Evolutionary conservation across 2,329 filamentous ascomycete species (phyloP).

Genomic region (Stagonosporopsis tanaceti): DNA sequence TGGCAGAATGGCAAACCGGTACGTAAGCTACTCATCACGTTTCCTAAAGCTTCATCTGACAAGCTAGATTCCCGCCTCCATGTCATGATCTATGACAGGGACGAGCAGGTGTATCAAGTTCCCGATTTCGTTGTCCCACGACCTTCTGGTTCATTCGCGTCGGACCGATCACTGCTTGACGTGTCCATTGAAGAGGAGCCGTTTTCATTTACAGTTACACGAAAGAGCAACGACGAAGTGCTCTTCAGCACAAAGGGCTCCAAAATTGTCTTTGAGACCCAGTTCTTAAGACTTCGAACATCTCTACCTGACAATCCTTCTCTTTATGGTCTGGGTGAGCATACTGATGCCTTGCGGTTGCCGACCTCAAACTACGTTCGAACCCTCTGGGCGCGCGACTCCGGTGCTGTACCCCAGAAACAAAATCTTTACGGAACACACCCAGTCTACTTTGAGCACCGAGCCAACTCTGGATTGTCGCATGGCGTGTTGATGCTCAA

Average conservation of each 20-base stretch:
- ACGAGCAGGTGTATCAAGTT: slow-evolving; percentile 75
- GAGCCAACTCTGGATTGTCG: slow-evolving; percentile 53
- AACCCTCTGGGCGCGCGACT: slow-evolving; percentile 75
- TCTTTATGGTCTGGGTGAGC: slow-evolving; percentile 80
- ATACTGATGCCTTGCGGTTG: slow-evolving; percentile 73
- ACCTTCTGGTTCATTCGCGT: slow-evolving; percentile 51
- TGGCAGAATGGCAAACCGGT: slow-evolving; percentile 69
- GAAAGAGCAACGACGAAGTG: slow-evolving; percentile 63
- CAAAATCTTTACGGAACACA: slow-evolving; percentile 77
- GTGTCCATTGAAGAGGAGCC: slow-evolving; percentile 65
- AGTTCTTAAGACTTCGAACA: slow-evolving; percentile 77
- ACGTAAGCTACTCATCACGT: neutral
- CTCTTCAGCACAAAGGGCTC: slow-evolving; percentile 75
- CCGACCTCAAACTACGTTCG: slow-evolving; percentile 73
- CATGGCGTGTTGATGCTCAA: slow-evolving; percentile 48
- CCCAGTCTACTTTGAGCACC: slow-evolving; percentile 76
- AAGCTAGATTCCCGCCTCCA: slow-evolving; percentile 69
- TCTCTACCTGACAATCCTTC: slow-evolving; percentile 71
- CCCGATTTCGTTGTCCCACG: slow-evolving; percentile 74
- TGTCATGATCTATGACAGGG: slow-evolving; percentile 74
- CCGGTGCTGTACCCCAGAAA: slow-evolving; percentile 65
- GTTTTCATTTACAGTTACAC: slow-evolving; percentile 71
- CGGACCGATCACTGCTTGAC: slow-evolving; percentile 56
- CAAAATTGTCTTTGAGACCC: slow-evolving; percentile 75
- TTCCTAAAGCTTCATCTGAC: slow-evolving; percentile 4